Evolutionary conservation across 208 protist genomes (phyloP).

Genomic region (Leishmania tropica): DNA sequence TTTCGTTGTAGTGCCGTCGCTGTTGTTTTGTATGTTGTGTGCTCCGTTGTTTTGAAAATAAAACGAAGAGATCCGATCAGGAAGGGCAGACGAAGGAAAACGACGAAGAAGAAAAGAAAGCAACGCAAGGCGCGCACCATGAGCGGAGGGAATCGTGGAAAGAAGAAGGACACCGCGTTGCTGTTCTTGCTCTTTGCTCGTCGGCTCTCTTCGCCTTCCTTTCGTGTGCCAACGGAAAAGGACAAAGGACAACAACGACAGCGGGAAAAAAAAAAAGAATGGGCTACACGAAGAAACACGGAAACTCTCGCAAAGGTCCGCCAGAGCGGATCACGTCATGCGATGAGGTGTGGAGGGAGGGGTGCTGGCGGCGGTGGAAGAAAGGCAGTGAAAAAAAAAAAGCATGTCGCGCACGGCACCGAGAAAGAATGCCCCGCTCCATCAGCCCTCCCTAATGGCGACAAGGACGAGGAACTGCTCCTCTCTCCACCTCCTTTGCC

Average conservation of each 20-base stretch:
- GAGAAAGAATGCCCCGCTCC: background rate
- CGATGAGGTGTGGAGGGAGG: background rate
- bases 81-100: background rate
- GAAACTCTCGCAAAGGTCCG: background rate
- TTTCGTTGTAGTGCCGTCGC: background rate
- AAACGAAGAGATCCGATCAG: too few species aligned
- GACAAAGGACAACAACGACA: background rate
- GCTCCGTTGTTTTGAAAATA: too few species aligned
- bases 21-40: background rate
- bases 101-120: background rate
- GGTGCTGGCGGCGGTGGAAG: background rate
- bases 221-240: background rate
- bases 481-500: background rate
- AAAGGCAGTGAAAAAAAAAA: background rate
- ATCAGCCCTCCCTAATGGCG: background rate
- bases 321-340: background rate
- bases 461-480: background rate
- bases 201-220: constrained; percentile 8
- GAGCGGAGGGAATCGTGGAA: background rate
- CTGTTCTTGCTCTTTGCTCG: constrained; percentile 1
- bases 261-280: background rate
- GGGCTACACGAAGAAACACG: background rate
- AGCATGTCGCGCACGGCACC: background rate
- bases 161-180: background rate
- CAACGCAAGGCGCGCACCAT: too few species aligned